Base-by-base conservation (phyloP, 371 early-diverging fungal genomes). In the Mortierella sp. region DNA sequence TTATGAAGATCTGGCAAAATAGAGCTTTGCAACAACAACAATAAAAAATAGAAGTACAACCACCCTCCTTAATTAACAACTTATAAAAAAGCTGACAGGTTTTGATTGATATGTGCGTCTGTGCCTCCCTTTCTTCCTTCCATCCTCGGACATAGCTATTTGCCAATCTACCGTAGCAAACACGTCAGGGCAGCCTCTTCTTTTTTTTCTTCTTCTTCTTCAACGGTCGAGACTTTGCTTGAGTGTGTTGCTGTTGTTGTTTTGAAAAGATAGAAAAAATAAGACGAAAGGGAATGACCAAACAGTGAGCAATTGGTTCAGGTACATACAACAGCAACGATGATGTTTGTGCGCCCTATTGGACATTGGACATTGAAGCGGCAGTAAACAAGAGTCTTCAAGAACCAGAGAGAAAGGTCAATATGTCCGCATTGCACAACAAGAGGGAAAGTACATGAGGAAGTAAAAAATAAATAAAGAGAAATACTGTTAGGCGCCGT, bases 21-120 rank as follows among this genome's bases (percentile, higher is more conserved):
- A 42, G 4, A 65, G 65, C 65, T 63, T 68, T 42, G 42, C 68
- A 58, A 28, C 9, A 68, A 9, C 42, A 68, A 14, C 11, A 38
- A 24, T 3, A 55, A 55, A n/a, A 55, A 68, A 5, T 60, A 60
- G 31, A 63, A 63, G 13, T 16, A 63, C 34, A 63, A 63, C 31
- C 38, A 63, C 34, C 34, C 31, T 16, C 28, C n/a, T 26, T 26
- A 57, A 11, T 57, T 31, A 28, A 60, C 42, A 60, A 16, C 19
- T 28, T 31, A 31, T 34, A 65, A 57, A 57, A 65, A 65, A 65
- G 65, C 14, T 65, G 38, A 34, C 65, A 65, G 34, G 48, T 65
- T 38, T 19, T 34, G 21, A 10, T 63, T 65, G 48, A 48, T 48
- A 6, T 48, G 48, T 65, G 16, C 7, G 9, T 9, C 38, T 65